A percentile compares a stretch with the other conserved stretches of the same genome.
phyloP scores from a whole-genome alignment of 306 rosid genomes.

The Heteromeles arbutifolia region DNA sequence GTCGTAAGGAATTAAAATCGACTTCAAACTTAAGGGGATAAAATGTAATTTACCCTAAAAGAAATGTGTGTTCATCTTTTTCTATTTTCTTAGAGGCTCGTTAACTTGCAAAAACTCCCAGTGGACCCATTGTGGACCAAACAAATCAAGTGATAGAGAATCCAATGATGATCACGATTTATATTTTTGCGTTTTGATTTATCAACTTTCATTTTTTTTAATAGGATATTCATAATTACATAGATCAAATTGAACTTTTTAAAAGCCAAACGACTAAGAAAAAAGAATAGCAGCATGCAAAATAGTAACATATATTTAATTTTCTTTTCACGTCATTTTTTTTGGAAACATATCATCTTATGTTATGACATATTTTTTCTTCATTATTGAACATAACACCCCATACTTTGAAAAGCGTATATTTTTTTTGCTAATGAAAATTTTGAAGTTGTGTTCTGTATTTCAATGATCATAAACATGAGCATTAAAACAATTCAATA shows the following conservation, averaged over 20 bases:
- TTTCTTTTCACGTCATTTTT: background rate
- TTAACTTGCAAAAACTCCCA: conserved; percentile 1
- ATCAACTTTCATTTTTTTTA: background rate
- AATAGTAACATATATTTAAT: background rate
- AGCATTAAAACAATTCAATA: conserved; percentile 2
- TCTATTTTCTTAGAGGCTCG: conserved; percentile 2
- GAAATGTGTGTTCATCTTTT: background rate
- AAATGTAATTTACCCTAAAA: too few relatives aligned
- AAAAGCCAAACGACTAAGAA: background rate
- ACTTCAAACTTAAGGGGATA: too few relatives aligned
- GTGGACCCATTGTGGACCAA: conserved; percentile 7
- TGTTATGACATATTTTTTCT: too few relatives aligned
- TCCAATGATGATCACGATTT: conserved; percentile 37
- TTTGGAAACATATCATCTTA: background rate
- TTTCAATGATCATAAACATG: conserved; percentile 21
- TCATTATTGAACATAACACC: background rate
- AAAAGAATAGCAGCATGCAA: background rate
- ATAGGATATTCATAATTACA: conserved; percentile 2
- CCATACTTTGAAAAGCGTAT: background rate
- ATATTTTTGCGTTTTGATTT: background rate
- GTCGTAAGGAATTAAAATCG: too few relatives aligned
- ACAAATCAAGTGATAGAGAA: conserved; percentile 34
- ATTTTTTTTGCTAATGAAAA: background rate
- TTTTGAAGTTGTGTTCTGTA: background rate
- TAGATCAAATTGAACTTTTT: background rate